Evolutionary conservation across 2,329 filamentous ascomycete genomes (phyloP), one percentile per base, ranked within the genome.

Genomic region (Clonostachys rhizophaga): DNA sequence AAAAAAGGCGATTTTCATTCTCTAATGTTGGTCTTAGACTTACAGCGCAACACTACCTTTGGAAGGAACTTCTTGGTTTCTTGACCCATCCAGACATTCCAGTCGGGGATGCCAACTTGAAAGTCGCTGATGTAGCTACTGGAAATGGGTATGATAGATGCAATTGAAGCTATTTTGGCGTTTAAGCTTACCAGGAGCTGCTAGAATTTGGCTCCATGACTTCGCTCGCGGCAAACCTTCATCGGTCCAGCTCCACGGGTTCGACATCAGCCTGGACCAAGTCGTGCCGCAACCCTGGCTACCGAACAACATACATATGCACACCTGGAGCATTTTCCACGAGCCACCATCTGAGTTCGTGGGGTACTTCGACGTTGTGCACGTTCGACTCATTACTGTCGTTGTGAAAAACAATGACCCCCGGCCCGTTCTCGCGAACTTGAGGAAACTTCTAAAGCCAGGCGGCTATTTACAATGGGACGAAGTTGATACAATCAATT

Each of bases 131-230:
- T 34, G 46, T 47, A 18, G 46, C 46, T 13, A 47, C 46, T 9
- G 46, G 46, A 3, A 47, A 47, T 16, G 41, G 46, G 46, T 47
- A 43, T 17, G 34, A 4, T 43, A 16, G n/a, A n/a, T 40, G 35
- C 35, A 37, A 11, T 37, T n/a, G n/a, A 37, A 37, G 35, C 11
- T 14, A 14, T 17, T 41, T 41, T 16, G 16, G 11, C n/a, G 16
- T 12, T 11, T 17, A 41, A 10, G 39, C 10, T 10, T 10, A 17
- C 9, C 39, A 16, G 11, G 16, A 41, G 39, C 16, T 34, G 16
- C 9, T 30, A 47, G 46, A 20, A 47, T 47, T 17, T 47, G 46
- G 46, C 46, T 47, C 24, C 46, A 47, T 7, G 41, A 47, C 42
- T 40, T 47, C 24, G 40, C 30, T 9, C 40, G 34, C 14, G 17